phyloP scores from a whole-genome alignment of 441 rosid genomes.

The Gossypium lobatum region DNA sequence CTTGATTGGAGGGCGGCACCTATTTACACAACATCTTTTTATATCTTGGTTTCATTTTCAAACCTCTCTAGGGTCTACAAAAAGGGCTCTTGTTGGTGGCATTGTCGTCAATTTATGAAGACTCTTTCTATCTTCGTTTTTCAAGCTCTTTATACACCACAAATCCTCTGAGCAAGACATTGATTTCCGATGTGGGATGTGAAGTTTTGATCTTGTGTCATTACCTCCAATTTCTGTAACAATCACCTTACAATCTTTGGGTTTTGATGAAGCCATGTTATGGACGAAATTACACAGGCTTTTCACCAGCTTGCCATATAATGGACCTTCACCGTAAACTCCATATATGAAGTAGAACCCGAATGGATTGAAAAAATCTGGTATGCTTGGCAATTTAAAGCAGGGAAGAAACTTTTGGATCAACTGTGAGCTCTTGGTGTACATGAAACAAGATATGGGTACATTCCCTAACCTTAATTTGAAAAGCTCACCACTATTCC shows the following conservation, averaged over 20 bases:
- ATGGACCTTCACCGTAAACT: conserved; percentile 48
- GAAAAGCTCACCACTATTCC: conserved; percentile 70
- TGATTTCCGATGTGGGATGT: conserved; percentile 64
- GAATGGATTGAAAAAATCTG: conserved; percentile 52
- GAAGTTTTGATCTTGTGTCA: conserved; percentile 25
- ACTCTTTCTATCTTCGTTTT: conserved; percentile 26
- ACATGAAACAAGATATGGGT: conserved; percentile 41
- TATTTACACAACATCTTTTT: too few species aligned
- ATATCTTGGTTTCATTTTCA: not conserved
- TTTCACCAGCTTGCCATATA: conserved; percentile 42
- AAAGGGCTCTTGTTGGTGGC: conserved; percentile 34
- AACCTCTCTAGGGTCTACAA: conserved; percentile 64
- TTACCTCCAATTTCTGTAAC: conserved; percentile 57
- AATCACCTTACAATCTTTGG: conserved; percentile 44
- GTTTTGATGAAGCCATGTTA: conserved; percentile 51
- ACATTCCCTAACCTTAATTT: conserved; percentile 53
- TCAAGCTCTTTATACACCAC: conserved; percentile 75
- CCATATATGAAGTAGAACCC: conserved; percentile 79
- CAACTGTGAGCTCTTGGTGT: conserved; percentile 39
- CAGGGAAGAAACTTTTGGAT: conserved; percentile 42
- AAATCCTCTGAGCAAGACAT: conserved; percentile 68
- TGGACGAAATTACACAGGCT: conserved; percentile 48
- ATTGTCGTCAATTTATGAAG: conserved; percentile 24
- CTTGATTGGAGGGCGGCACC: too few species aligned
- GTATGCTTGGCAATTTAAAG: conserved; percentile 40